Conservation (phyloP, 345 rosid species). For the Citrus medica region DNA sequence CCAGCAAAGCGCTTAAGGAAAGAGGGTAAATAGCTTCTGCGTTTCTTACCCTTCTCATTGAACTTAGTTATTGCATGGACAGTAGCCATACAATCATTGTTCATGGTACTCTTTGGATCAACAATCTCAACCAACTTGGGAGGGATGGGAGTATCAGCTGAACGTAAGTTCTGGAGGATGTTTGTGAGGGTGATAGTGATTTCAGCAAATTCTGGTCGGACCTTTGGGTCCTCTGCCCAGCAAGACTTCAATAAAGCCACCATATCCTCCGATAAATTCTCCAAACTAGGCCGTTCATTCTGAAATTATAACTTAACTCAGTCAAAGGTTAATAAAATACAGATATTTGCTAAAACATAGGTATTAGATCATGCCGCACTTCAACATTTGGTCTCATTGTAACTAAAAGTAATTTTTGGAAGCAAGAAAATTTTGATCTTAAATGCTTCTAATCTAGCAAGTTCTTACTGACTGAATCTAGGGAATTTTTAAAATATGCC, state of each 20-base stretch:
- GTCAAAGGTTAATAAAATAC: neutral
- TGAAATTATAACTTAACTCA: conserved; percentile 15
- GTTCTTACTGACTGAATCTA: neutral
- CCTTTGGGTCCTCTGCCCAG: conserved; percentile 48
- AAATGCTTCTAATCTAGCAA: neutral
- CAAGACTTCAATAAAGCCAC: conserved; percentile 43
- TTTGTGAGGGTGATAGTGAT: conserved; percentile 26
- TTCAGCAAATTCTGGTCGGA: conserved; percentile 55
- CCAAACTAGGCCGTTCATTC: conserved; percentile 57
- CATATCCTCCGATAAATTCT: conserved; percentile 30
- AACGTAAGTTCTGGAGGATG: conserved; percentile 13
- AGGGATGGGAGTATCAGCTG: conserved; percentile 15
- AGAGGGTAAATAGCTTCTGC: neutral
- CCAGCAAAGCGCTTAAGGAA: conserved; percentile 15
- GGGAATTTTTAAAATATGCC: neutral
- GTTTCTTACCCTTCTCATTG: conserved; percentile 15
- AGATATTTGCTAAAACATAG: neutral
- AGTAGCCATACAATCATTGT: neutral
- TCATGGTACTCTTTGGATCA: neutral
- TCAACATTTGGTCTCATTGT: neutral
- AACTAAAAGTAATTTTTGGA: neutral
- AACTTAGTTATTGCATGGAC: neutral
- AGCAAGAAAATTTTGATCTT: neutral
- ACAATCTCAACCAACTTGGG: conserved; percentile 5
- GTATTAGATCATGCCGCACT: no score